A percentile compares a stretch with the other conserved stretches of the same genome.
Conservation (phyloP, 768 basidiomycete species). For the Harrya chromipes region DNA sequence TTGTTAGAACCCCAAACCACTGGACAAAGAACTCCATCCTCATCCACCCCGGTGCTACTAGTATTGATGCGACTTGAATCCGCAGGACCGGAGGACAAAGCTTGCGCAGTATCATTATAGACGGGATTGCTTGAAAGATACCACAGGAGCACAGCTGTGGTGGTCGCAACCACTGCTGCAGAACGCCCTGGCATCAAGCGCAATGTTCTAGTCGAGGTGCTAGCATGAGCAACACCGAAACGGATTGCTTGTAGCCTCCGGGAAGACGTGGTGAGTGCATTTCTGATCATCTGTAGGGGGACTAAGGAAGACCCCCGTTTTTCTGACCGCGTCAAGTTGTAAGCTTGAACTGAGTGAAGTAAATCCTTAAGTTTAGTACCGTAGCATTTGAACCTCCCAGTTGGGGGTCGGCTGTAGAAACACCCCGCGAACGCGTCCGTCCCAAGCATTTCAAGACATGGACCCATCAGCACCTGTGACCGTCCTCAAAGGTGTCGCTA, state of each 20-base stretch:
- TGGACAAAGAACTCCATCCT: constrained; percentile 39
- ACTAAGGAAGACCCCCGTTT: not conserved
- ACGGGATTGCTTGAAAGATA: constrained; percentile 34
- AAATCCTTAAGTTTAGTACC: too few relatives aligned
- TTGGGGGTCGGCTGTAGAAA: not conserved
- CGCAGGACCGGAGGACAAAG: constrained; percentile 1
- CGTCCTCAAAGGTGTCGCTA: constrained; percentile 54
- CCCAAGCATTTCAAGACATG: constrained; percentile 14
- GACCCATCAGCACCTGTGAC: constrained; percentile 37
- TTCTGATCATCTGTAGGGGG: constrained; percentile 13
- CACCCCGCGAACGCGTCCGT: not conserved
- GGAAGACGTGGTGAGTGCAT: constrained; percentile 3
- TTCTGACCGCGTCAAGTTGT: not conserved
- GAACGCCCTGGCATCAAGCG: constrained; percentile 5
- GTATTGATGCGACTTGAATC: constrained; percentile 9
- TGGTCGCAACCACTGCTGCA: constrained; percentile 17
- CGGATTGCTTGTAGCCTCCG: not conserved
- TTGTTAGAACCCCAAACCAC: constrained; percentile 77
- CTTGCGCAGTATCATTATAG: constrained; percentile 34
- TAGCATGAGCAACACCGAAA: constrained; percentile 8
- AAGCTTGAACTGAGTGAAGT: not conserved
- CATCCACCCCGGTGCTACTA: constrained; percentile 19
- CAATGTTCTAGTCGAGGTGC: not conserved
- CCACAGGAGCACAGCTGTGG: constrained; percentile 36
- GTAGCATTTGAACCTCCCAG: not conserved